These are phyloP conservation scores for Chrysoporthe austroafricana DNA, from an alignment of 2,329 filamentous ascomycete genomes.

Conservation along the genomic window DNA sequence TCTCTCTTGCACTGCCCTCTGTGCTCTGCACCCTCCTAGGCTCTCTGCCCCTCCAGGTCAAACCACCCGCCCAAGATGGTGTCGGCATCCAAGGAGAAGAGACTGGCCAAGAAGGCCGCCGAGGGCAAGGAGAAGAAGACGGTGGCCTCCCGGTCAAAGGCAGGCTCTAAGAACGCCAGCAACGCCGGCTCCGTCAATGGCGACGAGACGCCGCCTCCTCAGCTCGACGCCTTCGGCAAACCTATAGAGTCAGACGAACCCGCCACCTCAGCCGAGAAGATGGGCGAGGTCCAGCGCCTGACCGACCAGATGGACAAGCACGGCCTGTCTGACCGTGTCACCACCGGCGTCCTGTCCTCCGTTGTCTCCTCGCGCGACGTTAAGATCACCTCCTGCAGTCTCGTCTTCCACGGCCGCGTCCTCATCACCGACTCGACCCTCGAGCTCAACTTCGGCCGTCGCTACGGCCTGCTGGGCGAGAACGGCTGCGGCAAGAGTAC, in stretches of 20 bases:
- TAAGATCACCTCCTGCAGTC: slow-evolving; percentile 90
- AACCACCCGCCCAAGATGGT: slow-evolving; percentile 56
- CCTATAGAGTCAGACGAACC: slow-evolving; percentile 62
- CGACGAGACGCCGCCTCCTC: slow-evolving; percentile 55
- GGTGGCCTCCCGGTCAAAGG: slow-evolving; percentile 66
- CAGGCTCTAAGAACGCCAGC: slow-evolving; percentile 68
- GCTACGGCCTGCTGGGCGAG: slow-evolving; percentile 95
- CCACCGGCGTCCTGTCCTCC: slow-evolving; percentile 92
- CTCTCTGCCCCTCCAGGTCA: slow-evolving; percentile 1
- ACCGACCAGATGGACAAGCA: slow-evolving; percentile 94
- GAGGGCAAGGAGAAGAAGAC: slow-evolving; percentile 81
- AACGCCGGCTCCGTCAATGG: slow-evolving; percentile 70
- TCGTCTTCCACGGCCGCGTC: slow-evolving; percentile 98
- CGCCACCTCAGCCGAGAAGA: slow-evolving; percentile 72
- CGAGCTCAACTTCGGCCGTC: slow-evolving; percentile 88
- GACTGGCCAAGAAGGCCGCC: slow-evolving; percentile 71
- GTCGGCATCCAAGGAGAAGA: slow-evolving; percentile 72
- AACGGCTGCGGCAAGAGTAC: slow-evolving; percentile 99
- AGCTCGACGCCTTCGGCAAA: slow-evolving; percentile 65
- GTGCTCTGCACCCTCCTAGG: neutral
- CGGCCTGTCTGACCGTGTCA: slow-evolving; percentile 95
- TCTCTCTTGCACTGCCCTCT: neutral
- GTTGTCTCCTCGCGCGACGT: slow-evolving; percentile 86
- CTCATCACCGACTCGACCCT: slow-evolving; percentile 92
- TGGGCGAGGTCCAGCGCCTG: slow-evolving; percentile 83